Base-by-base conservation (phyloP, 179 eudicot species). In the Silene coronaria region DNA sequence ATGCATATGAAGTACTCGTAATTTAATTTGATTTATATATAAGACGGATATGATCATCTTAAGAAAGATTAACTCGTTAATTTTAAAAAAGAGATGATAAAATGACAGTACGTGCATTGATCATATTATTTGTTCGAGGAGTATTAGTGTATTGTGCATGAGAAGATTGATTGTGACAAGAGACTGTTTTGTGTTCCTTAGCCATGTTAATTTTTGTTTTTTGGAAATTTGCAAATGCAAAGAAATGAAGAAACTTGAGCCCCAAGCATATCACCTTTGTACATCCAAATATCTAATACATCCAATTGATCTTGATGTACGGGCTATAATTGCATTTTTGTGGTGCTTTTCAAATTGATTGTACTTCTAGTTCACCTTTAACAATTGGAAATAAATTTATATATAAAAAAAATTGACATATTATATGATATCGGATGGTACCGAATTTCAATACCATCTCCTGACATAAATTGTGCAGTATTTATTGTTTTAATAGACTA, bases 151-250 rank as follows among this genome's bases (percentile, higher is more conserved):
- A 73, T 73, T 78, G 57, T 51, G 76, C 69, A 80, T 81, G 79
- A 60, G 73, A 51, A 82, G 81, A 84, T 57, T 82, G 86, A 75
- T 57, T 82, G 86, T 77, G 89, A 87, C 87, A 78, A 75, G 60
- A 74, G 60, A 74, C 60, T 74, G 19, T 53, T 53, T 63, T 28
- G 51, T 80, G 48, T 79, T 73, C 19, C 74, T 70, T 61, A 65
- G 22, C 30, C 10, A 67, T 24, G 62, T 12, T 76, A 22, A 11
- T 67, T 55, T 62, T 26, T 23, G 42, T 13, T 64, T 64, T 28
- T 4, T 19, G 2, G 66, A 48, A n/a, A 24, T 72, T 72, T 10
- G 24, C 17, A 0, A 16, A 34, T 21, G 6, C n/a, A 38, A 21
- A 2, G 27, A 68, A 38, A 21, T 0, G 27, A 68, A 26, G 77